phyloP scores from a whole-genome alignment of 495 filamentous ascomycete species.

The Penicillium mononematosum region DNA sequence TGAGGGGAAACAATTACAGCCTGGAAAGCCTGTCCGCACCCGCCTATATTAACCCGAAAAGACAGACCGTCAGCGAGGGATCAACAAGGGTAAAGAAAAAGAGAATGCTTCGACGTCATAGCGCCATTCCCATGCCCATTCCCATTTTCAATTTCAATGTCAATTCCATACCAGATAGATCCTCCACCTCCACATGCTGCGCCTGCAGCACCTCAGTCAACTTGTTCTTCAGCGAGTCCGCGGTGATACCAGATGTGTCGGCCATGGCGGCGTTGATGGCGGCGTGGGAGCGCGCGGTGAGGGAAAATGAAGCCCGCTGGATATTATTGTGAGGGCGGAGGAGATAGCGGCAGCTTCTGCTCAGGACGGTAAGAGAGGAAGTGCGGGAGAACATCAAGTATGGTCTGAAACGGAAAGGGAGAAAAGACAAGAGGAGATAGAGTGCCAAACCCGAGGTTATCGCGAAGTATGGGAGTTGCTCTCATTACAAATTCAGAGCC shows the following conservation, averaged over 20 bases:
- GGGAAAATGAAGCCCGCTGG: slow-evolving; percentile 34
- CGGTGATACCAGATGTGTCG: slow-evolving; percentile 62
- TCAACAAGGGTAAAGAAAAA: not conserved
- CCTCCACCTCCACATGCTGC: slow-evolving; percentile 84
- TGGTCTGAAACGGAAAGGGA: slow-evolving; percentile 4
- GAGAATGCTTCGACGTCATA: slow-evolving; percentile 9
- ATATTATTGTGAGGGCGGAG: slow-evolving; percentile 29
- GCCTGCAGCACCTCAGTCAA: slow-evolving; percentile 73
- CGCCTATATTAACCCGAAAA: slow-evolving; percentile 52
- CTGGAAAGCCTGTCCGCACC: slow-evolving; percentile 94
- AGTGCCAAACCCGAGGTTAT: slow-evolving; percentile 9
- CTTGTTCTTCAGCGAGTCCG: slow-evolving; percentile 63
- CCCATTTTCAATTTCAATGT: not conserved
- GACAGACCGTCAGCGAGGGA: not conserved
- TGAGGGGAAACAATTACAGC: slow-evolving; percentile 85
- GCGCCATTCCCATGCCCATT: not conserved
- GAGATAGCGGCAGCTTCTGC: slow-evolving; percentile 48
- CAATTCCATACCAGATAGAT: slow-evolving; percentile 73
- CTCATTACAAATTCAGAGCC: slow-evolving; percentile 15
- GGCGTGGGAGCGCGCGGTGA: slow-evolving; percentile 42
- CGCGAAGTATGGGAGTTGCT: slow-evolving; percentile 5
- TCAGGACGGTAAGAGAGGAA: slow-evolving; percentile 35
- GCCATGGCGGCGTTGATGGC: slow-evolving; percentile 47
- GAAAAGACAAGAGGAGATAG: not conserved
- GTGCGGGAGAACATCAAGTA: slow-evolving; percentile 48